Conservation (phyloP, 108 stramenopile genomes). For the Cylindrotheca closterium region DNA sequence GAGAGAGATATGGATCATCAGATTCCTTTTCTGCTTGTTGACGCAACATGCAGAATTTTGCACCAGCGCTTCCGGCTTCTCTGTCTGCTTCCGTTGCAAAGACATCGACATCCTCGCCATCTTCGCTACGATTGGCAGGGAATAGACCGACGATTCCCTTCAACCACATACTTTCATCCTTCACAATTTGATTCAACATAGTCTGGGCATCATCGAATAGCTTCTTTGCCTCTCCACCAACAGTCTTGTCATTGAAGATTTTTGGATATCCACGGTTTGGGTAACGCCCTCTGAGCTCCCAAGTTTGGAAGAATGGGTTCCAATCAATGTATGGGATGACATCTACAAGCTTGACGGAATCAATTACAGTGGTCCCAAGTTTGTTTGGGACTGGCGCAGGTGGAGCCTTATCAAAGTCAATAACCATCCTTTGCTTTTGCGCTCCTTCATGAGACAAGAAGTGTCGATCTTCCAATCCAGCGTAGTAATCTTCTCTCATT, state of each 20-base stretch:
- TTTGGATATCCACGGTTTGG: slow-evolving; percentile 99
- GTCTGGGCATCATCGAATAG: slow-evolving; percentile 96
- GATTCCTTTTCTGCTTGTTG: slow-evolving; percentile 99
- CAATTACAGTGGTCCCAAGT: slow-evolving; percentile 83
- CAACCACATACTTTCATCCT: slow-evolving; percentile 80
- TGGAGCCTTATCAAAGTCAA: slow-evolving; percentile 89
- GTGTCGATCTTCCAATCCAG: slow-evolving; percentile 93
- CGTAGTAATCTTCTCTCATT: slow-evolving; percentile 97
- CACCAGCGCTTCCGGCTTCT: slow-evolving; percentile 58
- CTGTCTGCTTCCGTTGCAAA: slow-evolving; percentile 85
- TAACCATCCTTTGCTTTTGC: slow-evolving; percentile 69
- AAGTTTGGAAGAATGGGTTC: slow-evolving; percentile 99
- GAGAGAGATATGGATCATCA: slow-evolving; percentile 93
- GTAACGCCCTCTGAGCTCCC: slow-evolving; percentile 99
- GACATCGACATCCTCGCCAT: slow-evolving; percentile 96
- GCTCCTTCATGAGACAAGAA: slow-evolving; percentile 93
- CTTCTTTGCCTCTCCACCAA: slow-evolving; percentile 97
- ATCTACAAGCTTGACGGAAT: slow-evolving; percentile 75
- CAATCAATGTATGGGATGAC: slow-evolving; percentile 99
- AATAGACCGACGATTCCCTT: slow-evolving; percentile 95
- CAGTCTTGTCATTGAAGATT: slow-evolving; percentile 97
- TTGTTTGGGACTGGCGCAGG: slow-evolving; percentile 84
- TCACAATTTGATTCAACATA: slow-evolving; percentile 93
- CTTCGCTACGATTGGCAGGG: slow-evolving; percentile 92
- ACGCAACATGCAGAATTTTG: slow-evolving; percentile 96